These are phyloP conservation scores for Fusarium mangiferae DNA, from an alignment of 2,329 filamentous ascomycete genomes.

Conservation along the genomic window DNA sequence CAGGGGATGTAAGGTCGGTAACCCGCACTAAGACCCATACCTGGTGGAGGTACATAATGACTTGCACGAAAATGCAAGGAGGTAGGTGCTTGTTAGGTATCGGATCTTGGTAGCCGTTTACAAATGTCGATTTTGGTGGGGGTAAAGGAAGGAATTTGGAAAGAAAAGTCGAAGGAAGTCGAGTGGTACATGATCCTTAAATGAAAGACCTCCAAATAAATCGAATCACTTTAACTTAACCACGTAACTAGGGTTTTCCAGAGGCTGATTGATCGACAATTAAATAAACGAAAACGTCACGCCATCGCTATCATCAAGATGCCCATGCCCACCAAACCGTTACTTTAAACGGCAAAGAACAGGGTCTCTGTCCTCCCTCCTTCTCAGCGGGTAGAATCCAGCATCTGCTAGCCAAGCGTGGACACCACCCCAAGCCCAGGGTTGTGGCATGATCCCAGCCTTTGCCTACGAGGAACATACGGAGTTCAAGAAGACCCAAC, in stretches of 20 bases:
- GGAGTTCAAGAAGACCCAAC: constrained; percentile 19
- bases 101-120: constrained; percentile 23
- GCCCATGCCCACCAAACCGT: neutral
- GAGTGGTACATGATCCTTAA: neutral
- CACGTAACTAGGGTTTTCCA: neutral
- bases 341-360: constrained; percentile 12
- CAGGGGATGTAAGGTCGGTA: constrained; percentile 16
- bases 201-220: neutral
- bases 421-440: constrained; percentile 25
- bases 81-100: constrained; percentile 23
- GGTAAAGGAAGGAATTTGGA: constrained; percentile 1
- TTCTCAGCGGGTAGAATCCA: constrained; percentile 7
- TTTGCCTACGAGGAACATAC: constrained; percentile 31
- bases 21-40: constrained; percentile 11
- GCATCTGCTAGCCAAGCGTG: constrained; percentile 16
- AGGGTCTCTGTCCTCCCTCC: constrained; percentile 21
- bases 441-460: constrained; percentile 43
- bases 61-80: constrained; percentile 32
- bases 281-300: constrained; percentile 21
- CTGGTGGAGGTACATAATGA: constrained; percentile 27
- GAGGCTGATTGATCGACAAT: constrained; percentile 21
- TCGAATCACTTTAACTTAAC: neutral
- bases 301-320: constrained; percentile 12
- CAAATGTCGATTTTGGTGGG: constrained; percentile 22
- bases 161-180: neutral